A percentile compares a stretch with the other conserved stretches of the same genome.
These are phyloP conservation scores for Kwoniella newhampshirensis DNA, from an alignment of 768 basidiomycete species.

Conservation along the genomic window DNA sequence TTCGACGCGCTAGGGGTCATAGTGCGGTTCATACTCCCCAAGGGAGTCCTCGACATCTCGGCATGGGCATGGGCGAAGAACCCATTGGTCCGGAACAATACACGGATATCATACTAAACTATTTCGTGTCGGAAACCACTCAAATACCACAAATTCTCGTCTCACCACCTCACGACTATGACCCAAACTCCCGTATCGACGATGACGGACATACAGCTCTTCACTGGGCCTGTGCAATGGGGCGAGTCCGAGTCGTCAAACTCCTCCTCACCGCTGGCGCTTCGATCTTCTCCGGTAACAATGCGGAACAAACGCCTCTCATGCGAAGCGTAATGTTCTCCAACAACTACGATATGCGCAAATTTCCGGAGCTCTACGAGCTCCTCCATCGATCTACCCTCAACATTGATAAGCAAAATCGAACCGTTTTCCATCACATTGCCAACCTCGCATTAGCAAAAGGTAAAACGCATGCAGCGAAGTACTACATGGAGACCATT, in stretches of 20 bases:
- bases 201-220: conserved; percentile 96
- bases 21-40: conserved; percentile 41
- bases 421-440: conserved; percentile 96
- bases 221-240: conserved; percentile 99
- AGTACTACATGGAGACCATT: conserved; percentile 98
- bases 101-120: conserved; percentile 93
- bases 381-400: conserved; percentile 95
- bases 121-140: conserved; percentile 95
- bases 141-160: conserved; percentile 85
- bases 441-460: conserved; percentile 97
- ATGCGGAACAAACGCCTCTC: conserved; percentile 90
- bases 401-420: conserved; percentile 96
- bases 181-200: conserved; percentile 94
- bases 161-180: conserved; percentile 82
- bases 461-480: conserved; percentile 93
- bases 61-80: conserved; percentile 29
- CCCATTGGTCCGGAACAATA: conserved; percentile 58
- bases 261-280: conserved; percentile 88
- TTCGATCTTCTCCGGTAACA: conserved; percentile 95
- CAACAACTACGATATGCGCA: conserved; percentile 98
- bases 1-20: conserved; percentile 30
- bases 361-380: conserved; percentile 96
- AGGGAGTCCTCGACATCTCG: conserved; percentile 24
- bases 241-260: conserved; percentile 92
- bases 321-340: conserved; percentile 99